Evolutionary conservation across 768 basidiomycete genomes (phyloP).

Genomic region (Mycena haematopus): DNA sequence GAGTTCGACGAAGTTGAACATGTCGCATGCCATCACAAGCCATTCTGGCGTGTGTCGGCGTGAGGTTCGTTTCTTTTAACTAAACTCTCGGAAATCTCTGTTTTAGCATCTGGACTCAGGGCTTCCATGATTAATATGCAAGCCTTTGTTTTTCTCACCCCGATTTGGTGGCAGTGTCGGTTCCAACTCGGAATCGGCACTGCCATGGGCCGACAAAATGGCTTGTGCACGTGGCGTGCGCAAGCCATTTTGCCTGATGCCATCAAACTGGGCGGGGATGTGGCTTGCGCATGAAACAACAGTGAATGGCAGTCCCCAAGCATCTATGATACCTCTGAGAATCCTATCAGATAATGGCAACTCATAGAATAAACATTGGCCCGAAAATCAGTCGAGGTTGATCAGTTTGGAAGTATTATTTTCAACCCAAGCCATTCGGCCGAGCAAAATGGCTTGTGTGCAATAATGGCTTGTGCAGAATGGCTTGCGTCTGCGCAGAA

Average conservation of each 20-base stretch:
- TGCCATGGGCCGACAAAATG: too few relatives aligned
- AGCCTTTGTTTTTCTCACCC: too few relatives aligned
- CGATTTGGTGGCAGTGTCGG: too few relatives aligned
- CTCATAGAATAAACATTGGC: background rate
- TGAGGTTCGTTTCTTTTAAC: background rate
- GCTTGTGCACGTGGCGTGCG: background rate
- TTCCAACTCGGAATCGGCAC: too few relatives aligned
- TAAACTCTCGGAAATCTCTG: background rate
- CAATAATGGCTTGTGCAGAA: background rate
- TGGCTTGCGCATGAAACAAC: background rate
- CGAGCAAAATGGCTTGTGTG: background rate
- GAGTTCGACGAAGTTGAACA: too few relatives aligned
- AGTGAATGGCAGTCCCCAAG: background rate
- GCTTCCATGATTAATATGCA: too few relatives aligned
- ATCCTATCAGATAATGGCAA: background rate
- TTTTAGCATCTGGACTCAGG: too few relatives aligned
- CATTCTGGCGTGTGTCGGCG: too few relatives aligned
- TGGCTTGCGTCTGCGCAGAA: background rate
- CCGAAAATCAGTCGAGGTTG: background rate
- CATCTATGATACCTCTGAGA: background rate
- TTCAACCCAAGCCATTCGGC: background rate
- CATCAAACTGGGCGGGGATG: background rate
- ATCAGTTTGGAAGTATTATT: background rate
- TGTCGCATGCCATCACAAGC: too few relatives aligned
- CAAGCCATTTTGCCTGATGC: constrained; percentile 1